These are phyloP conservation scores for Sanghuangporus weigelae DNA, from an alignment of 1,284 basidiomycete species.

Conservation along the genomic window DNA sequence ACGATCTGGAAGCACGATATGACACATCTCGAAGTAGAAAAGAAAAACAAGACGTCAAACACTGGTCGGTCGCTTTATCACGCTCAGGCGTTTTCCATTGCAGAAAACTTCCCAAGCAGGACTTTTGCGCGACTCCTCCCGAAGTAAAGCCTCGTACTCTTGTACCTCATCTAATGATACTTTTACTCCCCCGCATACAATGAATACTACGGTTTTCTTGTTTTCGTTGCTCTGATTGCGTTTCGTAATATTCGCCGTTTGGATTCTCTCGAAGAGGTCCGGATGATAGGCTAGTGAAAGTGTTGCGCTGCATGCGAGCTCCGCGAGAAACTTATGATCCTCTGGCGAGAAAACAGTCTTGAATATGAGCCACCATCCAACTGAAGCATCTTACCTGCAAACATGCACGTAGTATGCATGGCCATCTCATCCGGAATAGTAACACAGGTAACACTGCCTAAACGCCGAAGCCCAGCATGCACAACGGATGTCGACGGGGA, in stretches of 20 bases:
- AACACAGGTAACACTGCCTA: constrained; percentile 49
- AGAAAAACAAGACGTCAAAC: neutral
- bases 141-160: constrained; percentile 39
- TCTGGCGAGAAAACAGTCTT: constrained; percentile 34
- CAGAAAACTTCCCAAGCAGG: constrained; percentile 34
- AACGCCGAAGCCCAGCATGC: constrained; percentile 53
- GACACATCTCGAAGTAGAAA: neutral
- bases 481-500: constrained; percentile 55
- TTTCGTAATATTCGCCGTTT: constrained; percentile 28
- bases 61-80: constrained; percentile 18
- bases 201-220: constrained; percentile 48
- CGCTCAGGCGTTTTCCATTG: constrained; percentile 32
- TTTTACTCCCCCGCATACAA: constrained; percentile 72
- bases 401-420: constrained; percentile 50
- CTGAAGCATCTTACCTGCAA: constrained; percentile 43
- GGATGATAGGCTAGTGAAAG: constrained; percentile 58
- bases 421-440: constrained; percentile 62
- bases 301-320: constrained; percentile 67
- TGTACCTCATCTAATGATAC: constrained; percentile 47
- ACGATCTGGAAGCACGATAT: neutral
- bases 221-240: constrained; percentile 21
- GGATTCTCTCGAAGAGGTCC: constrained; percentile 46
- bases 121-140: constrained; percentile 27
- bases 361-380: constrained; percentile 9
- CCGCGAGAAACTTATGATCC: constrained; percentile 68